Conservation (phyloP, 2,329 filamentous ascomycete genomes). For the Arthroderma sp. region DNA sequence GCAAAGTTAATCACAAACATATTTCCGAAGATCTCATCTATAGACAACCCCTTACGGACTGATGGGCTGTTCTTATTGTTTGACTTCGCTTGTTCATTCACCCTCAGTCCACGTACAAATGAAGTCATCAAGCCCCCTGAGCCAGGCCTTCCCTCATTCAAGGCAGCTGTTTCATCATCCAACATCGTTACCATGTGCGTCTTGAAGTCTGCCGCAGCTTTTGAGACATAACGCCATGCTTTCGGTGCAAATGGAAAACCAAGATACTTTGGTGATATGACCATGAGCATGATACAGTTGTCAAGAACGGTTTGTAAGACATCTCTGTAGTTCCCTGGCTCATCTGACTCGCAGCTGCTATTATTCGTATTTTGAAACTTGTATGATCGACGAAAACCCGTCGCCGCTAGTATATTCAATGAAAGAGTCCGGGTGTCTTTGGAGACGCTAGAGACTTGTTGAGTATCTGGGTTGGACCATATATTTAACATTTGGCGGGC, state of each 20-base stretch:
- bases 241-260: neutral
- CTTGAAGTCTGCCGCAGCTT: neutral
- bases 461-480: conserved; percentile 11
- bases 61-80: conserved; percentile 13
- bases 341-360: neutral
- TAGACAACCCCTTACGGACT: conserved; percentile 17
- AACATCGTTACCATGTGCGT: neutral
- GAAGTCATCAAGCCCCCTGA: conserved; percentile 16
- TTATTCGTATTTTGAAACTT: neutral
- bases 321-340: neutral
- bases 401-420: neutral
- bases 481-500: conserved; percentile 20
- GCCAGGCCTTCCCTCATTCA: neutral
- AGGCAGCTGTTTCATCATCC: neutral
- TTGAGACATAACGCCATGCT: neutral
- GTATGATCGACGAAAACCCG: neutral
- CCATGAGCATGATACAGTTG: neutral
- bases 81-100: conserved; percentile 11
- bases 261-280: neutral
- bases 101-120: conserved; percentile 13
- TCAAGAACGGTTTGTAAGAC: neutral
- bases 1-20: conserved; percentile 36
- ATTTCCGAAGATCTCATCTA: conserved; percentile 33
- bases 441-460: conserved; percentile 18
- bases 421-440: conserved; percentile 21